Base-by-base conservation (phyloP, 495 filamentous ascomycete genomes). In the Lineolata rhizophorae region DNA sequence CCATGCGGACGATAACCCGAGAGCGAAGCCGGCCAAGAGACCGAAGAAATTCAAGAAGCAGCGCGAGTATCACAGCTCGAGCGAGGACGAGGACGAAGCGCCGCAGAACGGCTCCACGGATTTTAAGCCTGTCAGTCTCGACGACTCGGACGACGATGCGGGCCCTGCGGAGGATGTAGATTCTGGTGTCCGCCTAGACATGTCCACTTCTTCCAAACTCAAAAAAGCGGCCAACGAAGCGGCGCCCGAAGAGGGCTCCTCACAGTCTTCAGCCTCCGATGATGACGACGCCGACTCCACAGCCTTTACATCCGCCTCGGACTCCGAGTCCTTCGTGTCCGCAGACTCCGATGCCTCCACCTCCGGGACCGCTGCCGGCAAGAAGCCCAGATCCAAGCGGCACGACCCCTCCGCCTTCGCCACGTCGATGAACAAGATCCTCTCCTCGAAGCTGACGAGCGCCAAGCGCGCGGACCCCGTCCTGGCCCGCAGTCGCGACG, bases 391-490 rank as follows among this genome's bases (percentile, higher is more conserved):
- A 39, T 36, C 57, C 14, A 87, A 92, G 50, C 78, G 82, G 39
- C 85, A 93, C 50, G 84, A 97, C 53, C 82, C 87, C 9, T 56
- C 62, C 34, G 81, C 76, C 29, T 94, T 97, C 56, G 77, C 83
- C 5, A 83, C 70, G 15, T 85, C 82, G 24, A 87, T 97, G 46
- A 70, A 72, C 41, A 82, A 82, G 46, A 95, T 97, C 54, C 63
- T 97, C 14, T 61, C 65, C 19, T 77, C 76, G 34, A 95, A 95
- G 55, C 61, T 95, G 2, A 71, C 83, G 0, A 70, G 65, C 5
- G 64, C 72, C 10, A 73, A 77, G 37, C 76, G 84, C 13, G 60
- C 66, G 26, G 90, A 97, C 44, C 90, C 87, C 0, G 77, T 95
- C 17, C 64, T 97, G 8, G 76, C 84, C 3, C 75, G 87, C 43